Evolutionary conservation across 202 grass and related monocot genomes (phyloP), one percentile per base, ranked within the genome.

Genomic region (Schoenoplectus tabernaemontani): DNA sequence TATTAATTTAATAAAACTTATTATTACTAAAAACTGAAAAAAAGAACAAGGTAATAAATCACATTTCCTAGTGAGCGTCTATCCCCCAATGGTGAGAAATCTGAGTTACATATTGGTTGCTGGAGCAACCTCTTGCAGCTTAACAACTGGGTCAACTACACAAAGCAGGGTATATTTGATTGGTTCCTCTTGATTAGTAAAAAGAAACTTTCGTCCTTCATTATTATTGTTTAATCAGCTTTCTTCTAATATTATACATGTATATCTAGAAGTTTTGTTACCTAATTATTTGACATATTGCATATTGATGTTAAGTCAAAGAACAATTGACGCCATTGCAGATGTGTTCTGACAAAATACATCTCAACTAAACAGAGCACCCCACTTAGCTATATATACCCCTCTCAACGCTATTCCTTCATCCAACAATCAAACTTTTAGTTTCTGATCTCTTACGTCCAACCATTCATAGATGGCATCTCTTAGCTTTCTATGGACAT

Each of bases 281-380:
- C 85, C 87, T 64, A 84, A 84, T 71, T 42, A 51, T 43, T 69
- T 28, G 60, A 90, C 86, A 85, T 19, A 16, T 75, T 63, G 23
- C 59, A 76, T 77, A 3, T 42, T 37, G n/a, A 56, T 17, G 43
- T 67, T 54, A 71, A 71, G 82, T 85, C 86, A 87, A 74, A 39
- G 42, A 5, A 60, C 63, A 43, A 76, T 17, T 60, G 11, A 48
- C 44, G 50, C 17, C 44, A 17, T 38, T 39, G 41, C 38, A 66
- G 16, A n/a, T n/a, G 9, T 33, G 8, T n/a, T n/a, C n/a, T n/a
- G n/a, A n/a, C n/a, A n/a, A n/a, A n/a, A n/a, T n/a, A n/a, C n/a
- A n/a, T n/a, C n/a, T n/a, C n/a, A n/a, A 62, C 68, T 63, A 19
- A 83, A 58, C 43, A 77, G 12, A 78, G 28, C 62, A 53, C 59